Conservation (phyloP, 176 grass and related monocot genomes). For the bread wheat (Triticum aestivum) region IWGSC_CS_RefSeq_v2.1 NC_057808.1:393838845-393839344, state of each 20-base stretch:
- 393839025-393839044: neutral
- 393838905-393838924: neutral
- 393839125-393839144: constrained; percentile 98
- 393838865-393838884: neutral
- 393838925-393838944: neutral
- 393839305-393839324: constrained; percentile 99
- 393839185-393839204: constrained; percentile 97
- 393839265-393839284: neutral
- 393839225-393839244: constrained; percentile 6
- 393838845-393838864: neutral
- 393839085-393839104: constrained; percentile 36
- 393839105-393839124: constrained; percentile 97
- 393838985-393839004: neutral
- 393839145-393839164: constrained; percentile 96
- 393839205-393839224: constrained; percentile 9
- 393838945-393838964: constrained; percentile 7
- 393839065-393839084: constrained; percentile 7
- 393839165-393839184: constrained; percentile 99
- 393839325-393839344: constrained; percentile 86
- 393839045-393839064: neutral
- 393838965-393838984: neutral
- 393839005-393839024: neutral
- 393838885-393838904: neutral
- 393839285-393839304: constrained; percentile 80
- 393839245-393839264: neutral